Evolutionary conservation across 768 basidiomycete genomes (phyloP), one percentile per base, ranked within the genome.

Genomic region (Stropharia rugosoannulata): DNA sequence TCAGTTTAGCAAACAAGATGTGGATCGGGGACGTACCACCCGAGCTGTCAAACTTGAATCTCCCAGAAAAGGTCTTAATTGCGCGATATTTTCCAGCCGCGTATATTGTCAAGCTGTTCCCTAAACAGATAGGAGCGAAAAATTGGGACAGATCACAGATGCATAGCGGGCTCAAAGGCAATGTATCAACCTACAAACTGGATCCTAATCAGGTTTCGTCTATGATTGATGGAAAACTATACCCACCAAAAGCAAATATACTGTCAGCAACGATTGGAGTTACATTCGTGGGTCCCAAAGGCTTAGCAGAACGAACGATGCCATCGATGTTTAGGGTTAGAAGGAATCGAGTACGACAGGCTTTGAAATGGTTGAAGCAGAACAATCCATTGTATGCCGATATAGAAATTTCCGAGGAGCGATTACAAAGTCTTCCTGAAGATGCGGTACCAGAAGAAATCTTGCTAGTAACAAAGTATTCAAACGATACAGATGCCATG

Each of bases 371-470:
- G 62, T n/a, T 63, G 0, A 58, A 61, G 19, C 22, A 25, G 5
- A 58, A 63, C 29, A 63, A 63, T 49, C 54, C 51, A 0, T 15
- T 63, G 1, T 63, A 63, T 27, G 5, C 16, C 0, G 49, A 61
- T 15, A 61, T 60, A 6, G 5, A 15, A 2, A 61, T 61, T 1
- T 59, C 58, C 0, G 51, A 56, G 12, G 55, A 54, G 2, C 44
- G 54, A 0, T 32, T 77, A 8, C 2, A 22, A 0, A 22, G 40
- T 4, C 51, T 76, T 0, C 75, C 75, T 0, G 65, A 66, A 15
- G 62, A 74, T 41, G 68, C 53, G 0, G 57, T 77, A 1, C 76
- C 74, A 1, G 19, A 55, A 0, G 71, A 74, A 48, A 64, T 77
- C 1, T 0, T 60, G 0, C 15, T 50, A 0, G 60, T 49, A 6